Evolutionary conservation across 805 yeast genomes (phyloP), one percentile per base, ranked within the genome.

Genomic region (Pichia ethanolica): DNA sequence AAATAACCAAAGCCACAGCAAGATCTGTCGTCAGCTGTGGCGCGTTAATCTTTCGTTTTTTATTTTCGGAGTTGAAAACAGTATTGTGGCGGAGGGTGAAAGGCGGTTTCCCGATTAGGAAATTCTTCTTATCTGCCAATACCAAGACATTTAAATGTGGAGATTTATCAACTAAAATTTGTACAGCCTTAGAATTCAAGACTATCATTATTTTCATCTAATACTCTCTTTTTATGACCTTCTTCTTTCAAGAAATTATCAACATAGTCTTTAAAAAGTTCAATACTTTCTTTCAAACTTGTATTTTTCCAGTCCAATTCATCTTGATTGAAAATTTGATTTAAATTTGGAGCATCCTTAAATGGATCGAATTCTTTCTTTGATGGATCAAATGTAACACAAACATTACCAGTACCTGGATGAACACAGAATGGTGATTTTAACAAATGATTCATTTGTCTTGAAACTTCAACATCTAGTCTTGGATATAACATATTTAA

Each of bases 351-450:
- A 1, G 95, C 90, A 47, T 63, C 66, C 11, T 70, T 71, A 54
- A 77, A 75, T 2, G 97, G 97, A 58, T 84, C 81, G 61, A 91
- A 93, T 5, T 80, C 80, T 38, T 68, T 61, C 5, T 54, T 61
- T 0, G 49, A 49, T 1, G 83, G 81, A 57, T 79, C 81, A 54
- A 79, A 84, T 0, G 98, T 97, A 7, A 93, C 96, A 78, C 98
- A 93, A 4, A 93, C 86, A 59, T 87, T 85, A 7, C 97, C 97
- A 0, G 99, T 93, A 3, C 89, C 83, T 2, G 99, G 99, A 65
- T 93, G 99, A 40, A 93, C 82, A 71, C 98, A 91, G 65, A 93
- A 93, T 14, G 99, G 99, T 1, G 97, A 86, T 64, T 93, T 93
- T 59, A 93, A 76, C 68, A 93, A 81, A 71, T 93, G 99, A 68